Percentiles rank a stretch among this genome's conserved stretches.
Evolutionary conservation across 2,329 filamentous ascomycete species (phyloP).

Genomic region (Colletotrichum musae): DNA sequence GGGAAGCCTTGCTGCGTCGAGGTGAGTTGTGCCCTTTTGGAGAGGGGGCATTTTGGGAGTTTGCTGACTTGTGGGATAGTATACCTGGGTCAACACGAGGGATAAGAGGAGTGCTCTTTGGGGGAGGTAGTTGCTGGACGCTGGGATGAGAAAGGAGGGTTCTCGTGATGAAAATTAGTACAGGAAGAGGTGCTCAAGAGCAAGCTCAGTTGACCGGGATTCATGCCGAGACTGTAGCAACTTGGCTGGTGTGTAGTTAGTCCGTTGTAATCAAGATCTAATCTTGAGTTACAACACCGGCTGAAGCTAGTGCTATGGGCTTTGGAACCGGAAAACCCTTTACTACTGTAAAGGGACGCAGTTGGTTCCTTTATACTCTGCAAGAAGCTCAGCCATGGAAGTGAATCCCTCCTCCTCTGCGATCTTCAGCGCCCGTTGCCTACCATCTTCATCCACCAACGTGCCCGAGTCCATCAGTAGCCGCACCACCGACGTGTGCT

Average conservation of each 20-base stretch:
- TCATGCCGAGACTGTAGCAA: no score
- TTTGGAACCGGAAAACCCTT: not conserved
- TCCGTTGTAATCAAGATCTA: no score
- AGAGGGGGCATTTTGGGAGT: not conserved
- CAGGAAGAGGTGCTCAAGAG: no score
- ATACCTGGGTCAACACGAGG: constrained; percentile 11
- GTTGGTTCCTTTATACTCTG: not conserved
- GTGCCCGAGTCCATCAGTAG: not conserved
- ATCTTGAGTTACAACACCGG: no score
- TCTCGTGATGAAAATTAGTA: no score
- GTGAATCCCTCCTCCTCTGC: constrained; percentile 9
- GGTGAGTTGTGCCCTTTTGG: not conserved
- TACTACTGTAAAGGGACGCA: not conserved
- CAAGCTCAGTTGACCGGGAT: no score
- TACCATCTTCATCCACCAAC: not conserved
- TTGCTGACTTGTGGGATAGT: not conserved
- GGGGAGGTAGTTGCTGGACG: not conserved
- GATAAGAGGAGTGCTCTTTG: not conserved
- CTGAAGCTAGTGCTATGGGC: no score
- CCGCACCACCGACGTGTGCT: not conserved
- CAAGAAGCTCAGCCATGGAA: constrained; percentile 11
- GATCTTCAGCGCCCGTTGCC: not conserved
- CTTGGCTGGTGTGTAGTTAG: no score
- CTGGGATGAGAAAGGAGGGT: no score
- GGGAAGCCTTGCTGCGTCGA: constrained; percentile 12